Evolutionary conservation across 345 rosid species (phyloP).

Genomic region (Kernera saxatilis): DNA sequence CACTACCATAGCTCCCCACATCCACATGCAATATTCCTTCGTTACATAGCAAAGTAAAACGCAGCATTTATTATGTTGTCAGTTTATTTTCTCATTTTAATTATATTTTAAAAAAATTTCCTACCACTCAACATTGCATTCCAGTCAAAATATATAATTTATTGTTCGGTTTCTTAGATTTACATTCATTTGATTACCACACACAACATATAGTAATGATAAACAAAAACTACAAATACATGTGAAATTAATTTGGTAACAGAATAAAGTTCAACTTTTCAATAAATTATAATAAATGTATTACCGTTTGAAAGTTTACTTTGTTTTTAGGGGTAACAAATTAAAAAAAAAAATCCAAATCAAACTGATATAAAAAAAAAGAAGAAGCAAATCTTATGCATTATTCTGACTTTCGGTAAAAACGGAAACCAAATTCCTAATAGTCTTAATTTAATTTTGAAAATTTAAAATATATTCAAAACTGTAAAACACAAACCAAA

Average conservation of each 20-base stretch:
- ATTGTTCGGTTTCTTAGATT: neutral
- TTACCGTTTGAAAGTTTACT: neutral
- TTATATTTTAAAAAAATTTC: no score
- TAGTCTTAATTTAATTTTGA: neutral
- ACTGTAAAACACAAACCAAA: no score
- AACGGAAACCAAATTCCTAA: neutral
- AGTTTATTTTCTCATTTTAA: neutral
- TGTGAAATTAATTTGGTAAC: neutral
- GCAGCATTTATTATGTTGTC: slow-evolving; percentile 5
- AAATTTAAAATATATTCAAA: neutral
- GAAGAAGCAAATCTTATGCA: neutral
- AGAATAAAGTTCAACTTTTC: neutral
- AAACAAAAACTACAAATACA: neutral
- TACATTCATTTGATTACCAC: neutral
- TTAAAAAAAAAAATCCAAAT: no score
- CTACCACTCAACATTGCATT: no score
- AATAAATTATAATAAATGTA: neutral
- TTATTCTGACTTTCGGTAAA: no score
- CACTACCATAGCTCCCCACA: neutral
- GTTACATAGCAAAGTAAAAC: slow-evolving; percentile 16
- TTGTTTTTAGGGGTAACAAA: no score
- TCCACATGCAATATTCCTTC: slow-evolving; percentile 16
- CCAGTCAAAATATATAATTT: neutral
- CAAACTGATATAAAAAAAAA: neutral
- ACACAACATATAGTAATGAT: neutral